Base-by-base conservation (phyloP, 805 yeast species). In the Suhomyces emberorum region DNA sequence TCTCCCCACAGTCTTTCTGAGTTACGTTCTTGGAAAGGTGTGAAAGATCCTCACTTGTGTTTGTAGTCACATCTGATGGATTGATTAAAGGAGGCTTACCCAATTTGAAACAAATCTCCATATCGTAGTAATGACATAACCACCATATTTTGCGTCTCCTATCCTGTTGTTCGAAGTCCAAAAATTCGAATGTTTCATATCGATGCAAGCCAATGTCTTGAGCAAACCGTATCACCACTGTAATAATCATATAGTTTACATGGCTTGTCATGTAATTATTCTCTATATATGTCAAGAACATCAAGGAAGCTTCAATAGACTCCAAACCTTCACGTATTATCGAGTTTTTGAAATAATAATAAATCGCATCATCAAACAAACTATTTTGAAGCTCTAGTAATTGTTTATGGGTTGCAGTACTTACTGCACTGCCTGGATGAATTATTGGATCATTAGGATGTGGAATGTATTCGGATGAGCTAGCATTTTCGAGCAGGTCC, bases 151-250 rank as follows among this genome's bases (percentile, higher is more conserved):
- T 46, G 32, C 63, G 48, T 26, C 68, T 51, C 15, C 44, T 34
- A 9, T 26, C 30, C 19, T 46, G 53, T 20, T 58, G 65, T 12
- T 43, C 55, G 1, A 35, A 30, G 1, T 54, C 35, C 15, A 62
- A 40, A 15, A 47, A 41, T 9, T 30, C 42, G 25, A 50, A 55
- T 3, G 61, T 46, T 37, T 65, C 71, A n/a, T 39, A 34, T 7
- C 70, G 43, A 43, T 67, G 72, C 33, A 67, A 48, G 1, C 73
- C 73, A 28, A 65, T 48, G 30, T 64, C 69, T 41, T 66, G 71
- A 3, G 71, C 71, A 41, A 48, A 63, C 26, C 70, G 44, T 2
- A 65, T 57, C 0, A 70, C 71, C 19, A 63, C 54, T 1, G 64
- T 44, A 3, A 52, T 42, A 9, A 65, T 41, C 7, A 56, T 51